phyloP scores from a whole-genome alignment of 495 filamentous ascomycete species.

The Rostrohypoxylon terebratum region DNA sequence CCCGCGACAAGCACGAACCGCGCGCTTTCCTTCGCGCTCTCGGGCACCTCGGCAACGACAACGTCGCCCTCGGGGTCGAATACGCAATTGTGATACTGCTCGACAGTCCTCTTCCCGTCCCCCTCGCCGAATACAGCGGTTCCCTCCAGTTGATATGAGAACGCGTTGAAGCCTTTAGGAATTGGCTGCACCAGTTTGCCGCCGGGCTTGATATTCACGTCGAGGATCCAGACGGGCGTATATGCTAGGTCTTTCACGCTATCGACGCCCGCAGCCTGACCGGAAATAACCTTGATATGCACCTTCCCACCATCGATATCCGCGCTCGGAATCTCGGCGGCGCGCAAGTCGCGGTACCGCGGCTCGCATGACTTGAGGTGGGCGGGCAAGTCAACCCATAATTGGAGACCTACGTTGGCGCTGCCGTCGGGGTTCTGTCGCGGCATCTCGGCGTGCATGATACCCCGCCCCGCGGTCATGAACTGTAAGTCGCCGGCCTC shows the following conservation, averaged over 20 bases:
- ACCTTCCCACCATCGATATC: constrained; percentile 78
- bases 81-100: constrained; percentile 87
- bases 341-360: constrained; percentile 85
- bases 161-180: constrained; percentile 89
- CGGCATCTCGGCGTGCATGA: constrained; percentile 98
- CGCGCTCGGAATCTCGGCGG: constrained; percentile 79
- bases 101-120: constrained; percentile 67
- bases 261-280: constrained; percentile 84
- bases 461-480: constrained; percentile 94
- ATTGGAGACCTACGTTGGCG: constrained; percentile 87
- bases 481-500: constrained; percentile 90
- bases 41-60: constrained; percentile 75
- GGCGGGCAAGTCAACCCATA: constrained; percentile 93
- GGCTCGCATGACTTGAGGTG: constrained; percentile 89
- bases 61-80: constrained; percentile 84
- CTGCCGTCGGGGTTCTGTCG: constrained; percentile 79
- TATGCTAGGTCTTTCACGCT: constrained; percentile 90
- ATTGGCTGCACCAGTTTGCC: constrained; percentile 77
- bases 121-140: constrained; percentile 72
- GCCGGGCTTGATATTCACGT: constrained; percentile 84
- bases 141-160: constrained; percentile 84
- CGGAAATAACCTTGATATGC: constrained; percentile 87
- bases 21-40: constrained; percentile 71
- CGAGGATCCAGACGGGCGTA: constrained; percentile 93
- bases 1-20: constrained; percentile 87